A percentile compares a stretch with the other conserved stretches of the same genome.
Conservation (phyloP, 2,329 filamentous ascomycete genomes). For the Pseudogymnoascus sp. region DNA sequence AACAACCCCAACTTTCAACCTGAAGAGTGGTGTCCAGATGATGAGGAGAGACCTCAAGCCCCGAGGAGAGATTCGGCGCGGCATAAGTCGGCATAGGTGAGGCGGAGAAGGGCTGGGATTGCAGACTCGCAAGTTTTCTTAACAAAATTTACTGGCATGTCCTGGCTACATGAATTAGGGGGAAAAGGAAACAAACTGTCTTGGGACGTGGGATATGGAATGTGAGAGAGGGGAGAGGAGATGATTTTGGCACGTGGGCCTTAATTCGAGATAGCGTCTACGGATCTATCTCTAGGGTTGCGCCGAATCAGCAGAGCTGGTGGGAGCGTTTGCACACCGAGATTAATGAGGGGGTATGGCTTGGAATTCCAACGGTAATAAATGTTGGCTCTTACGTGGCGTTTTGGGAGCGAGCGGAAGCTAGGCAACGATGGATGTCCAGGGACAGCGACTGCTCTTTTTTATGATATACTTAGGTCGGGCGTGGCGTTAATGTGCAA, state of each 20-base stretch:
- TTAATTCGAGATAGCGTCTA: background rate
- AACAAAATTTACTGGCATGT: background rate
- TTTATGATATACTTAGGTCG: background rate
- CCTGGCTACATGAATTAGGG: background rate
- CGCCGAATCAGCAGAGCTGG: background rate
- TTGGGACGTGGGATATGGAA: background rate
- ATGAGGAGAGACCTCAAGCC: slow-evolving; percentile 20
- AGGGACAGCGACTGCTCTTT: background rate
- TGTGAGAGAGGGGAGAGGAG: background rate
- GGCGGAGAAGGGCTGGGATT: background rate
- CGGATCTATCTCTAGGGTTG: background rate
- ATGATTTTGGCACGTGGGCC: background rate
- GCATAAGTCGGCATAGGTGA: background rate
- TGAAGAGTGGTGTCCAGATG: slow-evolving; percentile 39
- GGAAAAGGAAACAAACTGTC: background rate
- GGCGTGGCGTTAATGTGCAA: background rate
- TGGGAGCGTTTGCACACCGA: background rate
- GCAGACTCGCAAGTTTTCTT: background rate
- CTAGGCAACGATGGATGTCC: background rate
- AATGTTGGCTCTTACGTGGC: background rate
- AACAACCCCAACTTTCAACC: slow-evolving; percentile 57
- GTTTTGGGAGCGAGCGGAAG: background rate
- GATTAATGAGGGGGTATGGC: background rate
- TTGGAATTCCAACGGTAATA: background rate
- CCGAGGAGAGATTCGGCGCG: background rate